A percentile compares a stretch with the other conserved stretches of the same genome.
phyloP scores from a whole-genome alignment of 768 basidiomycete genomes.

The Mycena kentingensis region DNA sequence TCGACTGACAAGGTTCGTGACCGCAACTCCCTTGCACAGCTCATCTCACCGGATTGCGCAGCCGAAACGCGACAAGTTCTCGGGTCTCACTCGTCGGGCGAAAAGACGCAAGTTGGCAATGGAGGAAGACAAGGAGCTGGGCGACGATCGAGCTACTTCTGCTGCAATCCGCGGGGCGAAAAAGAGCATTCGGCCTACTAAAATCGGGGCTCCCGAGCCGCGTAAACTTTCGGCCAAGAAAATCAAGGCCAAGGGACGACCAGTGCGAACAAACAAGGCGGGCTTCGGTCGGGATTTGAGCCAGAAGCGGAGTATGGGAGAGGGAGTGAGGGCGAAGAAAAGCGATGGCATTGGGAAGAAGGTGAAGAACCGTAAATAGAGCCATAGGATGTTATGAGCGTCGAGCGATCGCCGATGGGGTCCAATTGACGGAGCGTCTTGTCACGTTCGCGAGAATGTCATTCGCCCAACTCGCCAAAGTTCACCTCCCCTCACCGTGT shows the following conservation, averaged over 20 bases:
- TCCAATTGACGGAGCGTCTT: too few relatives aligned
- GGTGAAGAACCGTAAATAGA: slow-evolving; percentile 40
- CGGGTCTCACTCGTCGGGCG: slow-evolving; percentile 82
- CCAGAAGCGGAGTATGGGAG: slow-evolving; percentile 41
- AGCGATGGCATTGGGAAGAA: slow-evolving; percentile 59
- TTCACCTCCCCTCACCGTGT: slow-evolving; percentile 58
- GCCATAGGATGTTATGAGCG: too few relatives aligned
- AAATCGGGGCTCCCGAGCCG: slow-evolving; percentile 63
- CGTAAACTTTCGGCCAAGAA: slow-evolving; percentile 33
- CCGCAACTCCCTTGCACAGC: slow-evolving; percentile 2
- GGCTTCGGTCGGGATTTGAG: slow-evolving; percentile 66
- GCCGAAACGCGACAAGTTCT: slow-evolving; percentile 76
- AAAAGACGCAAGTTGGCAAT: slow-evolving; percentile 87
- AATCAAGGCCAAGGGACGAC: slow-evolving; percentile 35
- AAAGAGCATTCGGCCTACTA: slow-evolving; percentile 69
- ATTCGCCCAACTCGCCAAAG: slow-evolving; percentile 57
- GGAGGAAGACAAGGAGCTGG: slow-evolving; percentile 73
- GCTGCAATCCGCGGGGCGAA: slow-evolving; percentile 89
- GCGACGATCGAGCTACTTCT: slow-evolving; percentile 54
- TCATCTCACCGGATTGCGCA: slow-evolving; percentile 33
- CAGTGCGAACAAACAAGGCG: slow-evolving; percentile 34
- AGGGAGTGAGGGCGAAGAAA: slow-evolving; percentile 68
- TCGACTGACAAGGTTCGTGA: slow-evolving; percentile 44
- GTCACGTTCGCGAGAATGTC: slow-evolving; percentile 43
- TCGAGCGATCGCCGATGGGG: too few relatives aligned